phyloP scores from a whole-genome alignment of 2,329 filamentous ascomycete species.

The Trichoderma sp. region DNA sequence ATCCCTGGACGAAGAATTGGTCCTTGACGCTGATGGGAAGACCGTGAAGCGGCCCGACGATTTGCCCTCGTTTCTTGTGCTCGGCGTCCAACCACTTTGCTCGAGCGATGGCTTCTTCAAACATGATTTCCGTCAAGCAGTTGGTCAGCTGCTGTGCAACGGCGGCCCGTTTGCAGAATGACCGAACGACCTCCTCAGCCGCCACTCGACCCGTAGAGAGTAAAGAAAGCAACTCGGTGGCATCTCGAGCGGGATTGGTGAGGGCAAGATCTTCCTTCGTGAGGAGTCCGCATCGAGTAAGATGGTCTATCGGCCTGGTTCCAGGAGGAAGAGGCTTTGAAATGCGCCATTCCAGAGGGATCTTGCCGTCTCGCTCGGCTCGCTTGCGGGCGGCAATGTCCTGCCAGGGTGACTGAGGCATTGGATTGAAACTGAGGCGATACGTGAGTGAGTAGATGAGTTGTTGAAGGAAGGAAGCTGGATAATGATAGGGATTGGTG shows the following conservation, averaged over 20 bases:
- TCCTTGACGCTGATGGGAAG: constrained; percentile 10
- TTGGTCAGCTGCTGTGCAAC: constrained; percentile 1
- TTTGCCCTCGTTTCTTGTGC: not conserved
- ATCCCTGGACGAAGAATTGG: constrained; percentile 3
- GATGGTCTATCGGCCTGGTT: not conserved
- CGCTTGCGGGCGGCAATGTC: constrained; percentile 1
- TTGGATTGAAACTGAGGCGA: not conserved
- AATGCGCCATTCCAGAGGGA: constrained; percentile 1
- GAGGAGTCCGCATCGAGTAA: not conserved
- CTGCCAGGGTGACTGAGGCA: not conserved
- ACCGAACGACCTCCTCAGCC: constrained; percentile 2
- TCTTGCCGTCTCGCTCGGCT: not conserved
- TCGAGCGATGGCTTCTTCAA: not conserved
- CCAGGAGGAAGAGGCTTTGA: not conserved
- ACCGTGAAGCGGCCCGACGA: not conserved
- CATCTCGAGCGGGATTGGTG: not conserved
- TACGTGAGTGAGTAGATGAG: too few species aligned
- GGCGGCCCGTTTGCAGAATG: constrained; percentile 9
- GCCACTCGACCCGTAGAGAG: not conserved
- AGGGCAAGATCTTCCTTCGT: not conserved
- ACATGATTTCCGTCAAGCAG: constrained; percentile 7
- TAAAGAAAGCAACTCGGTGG: not conserved
- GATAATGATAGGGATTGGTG: too few species aligned
- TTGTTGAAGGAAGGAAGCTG: too few species aligned
- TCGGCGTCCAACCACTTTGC: constrained; percentile 1